Evolutionary conservation across 306 rosid genomes (phyloP), one percentile per base, ranked within the genome.

Genomic region (Quercus dentata): DNA sequence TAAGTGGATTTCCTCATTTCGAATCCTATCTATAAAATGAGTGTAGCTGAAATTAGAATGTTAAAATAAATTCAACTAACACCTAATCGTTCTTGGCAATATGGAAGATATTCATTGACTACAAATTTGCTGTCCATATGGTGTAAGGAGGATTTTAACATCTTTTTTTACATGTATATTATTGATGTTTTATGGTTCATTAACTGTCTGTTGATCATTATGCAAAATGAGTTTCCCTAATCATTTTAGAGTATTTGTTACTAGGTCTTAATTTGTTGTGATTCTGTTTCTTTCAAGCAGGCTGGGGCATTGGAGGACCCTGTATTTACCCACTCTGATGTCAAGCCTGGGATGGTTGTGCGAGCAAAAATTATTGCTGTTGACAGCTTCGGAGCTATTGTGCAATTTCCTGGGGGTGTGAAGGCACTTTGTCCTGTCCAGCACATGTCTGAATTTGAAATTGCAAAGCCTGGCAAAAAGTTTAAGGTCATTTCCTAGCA

Each of bases 381-480:
- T 57, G 98, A 95, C 74, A 82, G 86, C 88, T 93, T 90, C 79
- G 97, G 96, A 77, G 96, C 99, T 54, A 95, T 95, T 18, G 97
- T 93, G 87, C 96, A 91, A 86, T 90, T 95, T 85, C 89, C 97
- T 84, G 99, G 99, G 57, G 99, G 99, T 83, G 86, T 95, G 76
- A 95, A 95, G 89, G 99, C 99, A 75, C 92, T 90, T 64, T 95
- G 99, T 76, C 97, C 99, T 51, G 91, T 95, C 58, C 85, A 85
- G 46, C 99, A 95, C 76, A 95, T 95, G 97, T 92, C 99, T 76
- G 99, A 95, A 89, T 86, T 95, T 85, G 99, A 95, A 80, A 88
- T 95, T 79, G 83, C 97, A 56, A 95, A 93, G 88, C 98, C 99
- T 51, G 82, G 94, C 25, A 95, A 90, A 87, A 91, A 89, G 73